Evolutionary conservation across 768 basidiomycete species (phyloP), one percentile per base, ranked within the genome.

Genomic region (Cystofilobasidium macerans): DNA sequence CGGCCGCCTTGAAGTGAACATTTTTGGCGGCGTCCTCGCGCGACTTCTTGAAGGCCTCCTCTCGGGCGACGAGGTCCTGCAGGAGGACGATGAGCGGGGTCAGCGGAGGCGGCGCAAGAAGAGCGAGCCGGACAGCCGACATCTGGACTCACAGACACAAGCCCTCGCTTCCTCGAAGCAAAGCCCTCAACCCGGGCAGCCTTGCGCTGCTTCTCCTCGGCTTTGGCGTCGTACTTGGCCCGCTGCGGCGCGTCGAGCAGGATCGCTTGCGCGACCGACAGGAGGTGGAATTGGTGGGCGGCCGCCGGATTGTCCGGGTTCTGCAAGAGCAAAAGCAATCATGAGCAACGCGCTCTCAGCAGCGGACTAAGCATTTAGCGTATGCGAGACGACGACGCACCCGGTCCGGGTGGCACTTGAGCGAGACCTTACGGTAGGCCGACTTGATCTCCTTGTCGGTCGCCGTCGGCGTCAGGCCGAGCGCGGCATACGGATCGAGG

Each of bases 361-460:
- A 12, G 13, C 8, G 12, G 26, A 22, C 5, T 36, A 26, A 45
- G n/a, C 42, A 13, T 51, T 45, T 13, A 35, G 42, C 35, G 16
- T 16, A 35, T 11, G 42, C 35, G 36, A 38, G 45, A 4, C n/a
- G 35, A 14, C 7, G 13, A 60, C 66, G 53, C n/a, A 68, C 67
- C 42, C 53, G 57, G 57, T 68, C 67, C 13, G 67, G 67, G 57
- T 68, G 67, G 43, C 56, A 33, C 20, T 26, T 54, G 35, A 68
- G 61, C 33, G 61, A 62, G 43, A 51, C 62, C 48, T 68, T 68
- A 1, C 67, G 40, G 62, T 68, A 68, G 13, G 67, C 67, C 9
- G 67, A 40, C 56, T 68, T 68, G 67, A 68, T 68, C 26, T 68
- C 67, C 48, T 68, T 68, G 26, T 68, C 67, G 12, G 67, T 63